Evolutionary conservation across 148 eudicot species (phyloP).

Genomic region (Nyssa sinensis): DNA sequence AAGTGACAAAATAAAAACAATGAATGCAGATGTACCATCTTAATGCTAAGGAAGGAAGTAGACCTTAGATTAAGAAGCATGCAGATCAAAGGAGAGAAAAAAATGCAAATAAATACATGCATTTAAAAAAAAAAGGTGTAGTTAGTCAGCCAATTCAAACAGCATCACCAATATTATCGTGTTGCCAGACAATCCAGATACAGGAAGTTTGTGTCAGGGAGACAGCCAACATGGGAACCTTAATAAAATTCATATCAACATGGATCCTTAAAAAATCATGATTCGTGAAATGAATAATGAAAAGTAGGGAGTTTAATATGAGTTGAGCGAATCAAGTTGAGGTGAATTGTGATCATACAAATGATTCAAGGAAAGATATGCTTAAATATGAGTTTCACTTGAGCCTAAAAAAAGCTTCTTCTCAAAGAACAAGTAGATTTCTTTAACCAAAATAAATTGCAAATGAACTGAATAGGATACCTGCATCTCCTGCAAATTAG

Average conservation of each 20-base stretch:
- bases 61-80: neutral
- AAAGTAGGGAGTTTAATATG: neutral
- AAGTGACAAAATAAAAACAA: conserved; percentile 8
- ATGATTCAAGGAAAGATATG: neutral
- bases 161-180: neutral
- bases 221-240: neutral
- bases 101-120: neutral
- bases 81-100: neutral
- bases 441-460: neutral
- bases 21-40: neutral
- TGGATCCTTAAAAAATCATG: neutral
- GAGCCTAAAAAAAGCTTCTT: conserved; percentile 9
- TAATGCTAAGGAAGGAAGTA: neutral
- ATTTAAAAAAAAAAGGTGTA: neutral
- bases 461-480: conserved; percentile 25
- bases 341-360: neutral
- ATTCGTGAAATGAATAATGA: neutral
- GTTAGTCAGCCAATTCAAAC: neutral
- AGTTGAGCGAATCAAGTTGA: neutral
- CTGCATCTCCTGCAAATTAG: conserved; percentile 47
- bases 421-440: neutral
- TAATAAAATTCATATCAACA: neutral
- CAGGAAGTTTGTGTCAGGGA: neutral
- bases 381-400: conserved; percentile 12
- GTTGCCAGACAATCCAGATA: neutral